Evolutionary conservation across 2,329 filamentous ascomycete genomes (phyloP).

Genomic region (Aspergillus sergii): DNA sequence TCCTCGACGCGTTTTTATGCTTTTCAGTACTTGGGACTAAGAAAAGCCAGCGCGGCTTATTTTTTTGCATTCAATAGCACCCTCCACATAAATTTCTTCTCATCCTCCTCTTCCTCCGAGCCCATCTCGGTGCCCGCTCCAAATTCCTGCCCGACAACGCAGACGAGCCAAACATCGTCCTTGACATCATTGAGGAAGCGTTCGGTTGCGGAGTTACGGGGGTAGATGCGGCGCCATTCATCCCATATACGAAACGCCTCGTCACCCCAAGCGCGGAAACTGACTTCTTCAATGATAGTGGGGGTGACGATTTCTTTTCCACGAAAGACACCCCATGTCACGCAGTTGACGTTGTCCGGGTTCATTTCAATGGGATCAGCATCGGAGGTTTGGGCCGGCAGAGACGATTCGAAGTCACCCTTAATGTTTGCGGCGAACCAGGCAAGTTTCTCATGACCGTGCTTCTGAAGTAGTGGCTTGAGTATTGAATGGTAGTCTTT

Average conservation of each 20-base stretch:
- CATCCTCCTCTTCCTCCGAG: slow-evolving; percentile 41
- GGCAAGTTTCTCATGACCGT: slow-evolving; percentile 69
- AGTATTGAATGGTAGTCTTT: slow-evolving; percentile 69
- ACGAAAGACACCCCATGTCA: slow-evolving; percentile 95
- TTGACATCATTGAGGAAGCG: slow-evolving; percentile 69
- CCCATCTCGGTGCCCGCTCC: slow-evolving; percentile 43
- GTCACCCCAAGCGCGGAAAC: slow-evolving; percentile 90
- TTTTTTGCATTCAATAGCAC: slow-evolving; percentile 35
- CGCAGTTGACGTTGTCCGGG: slow-evolving; percentile 75
- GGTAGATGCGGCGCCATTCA: slow-evolving; percentile 90
- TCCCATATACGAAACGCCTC: slow-evolving; percentile 95
- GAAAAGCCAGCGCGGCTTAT: slow-evolving; percentile 6
- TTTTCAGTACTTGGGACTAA: not conserved
- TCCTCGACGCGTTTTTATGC: not conserved
- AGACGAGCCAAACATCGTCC: slow-evolving; percentile 82
- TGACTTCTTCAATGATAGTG: slow-evolving; percentile 94
- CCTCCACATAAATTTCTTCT: slow-evolving; percentile 45
- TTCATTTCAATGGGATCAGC: slow-evolving; percentile 37
- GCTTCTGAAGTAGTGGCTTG: slow-evolving; percentile 61
- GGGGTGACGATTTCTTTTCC: slow-evolving; percentile 96
- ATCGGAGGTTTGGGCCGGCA: slow-evolving; percentile 30
- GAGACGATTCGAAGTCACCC: slow-evolving; percentile 74
- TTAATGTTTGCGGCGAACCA: slow-evolving; percentile 83
- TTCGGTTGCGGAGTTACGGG: slow-evolving; percentile 70
- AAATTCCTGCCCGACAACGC: slow-evolving; percentile 57